A percentile compares a stretch with the other conserved stretches of the same genome.
phyloP scores from a whole-genome alignment of 306 rosid genomes.

The Castanea sativa region DNA sequence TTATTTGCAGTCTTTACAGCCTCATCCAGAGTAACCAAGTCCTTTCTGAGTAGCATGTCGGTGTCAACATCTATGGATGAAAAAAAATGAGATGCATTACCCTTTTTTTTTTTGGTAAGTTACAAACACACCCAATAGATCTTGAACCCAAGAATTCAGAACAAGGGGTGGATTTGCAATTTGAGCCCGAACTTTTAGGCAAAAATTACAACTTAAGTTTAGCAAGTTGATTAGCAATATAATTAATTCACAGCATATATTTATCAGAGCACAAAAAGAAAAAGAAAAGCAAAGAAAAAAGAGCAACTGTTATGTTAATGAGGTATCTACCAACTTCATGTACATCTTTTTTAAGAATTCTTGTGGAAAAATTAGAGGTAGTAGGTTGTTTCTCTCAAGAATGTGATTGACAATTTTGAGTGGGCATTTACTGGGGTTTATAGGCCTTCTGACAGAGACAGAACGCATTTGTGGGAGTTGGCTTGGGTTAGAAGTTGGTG shows the following conservation, averaged over 20 bases:
- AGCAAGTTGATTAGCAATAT: not conserved
- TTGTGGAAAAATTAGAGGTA: too few relatives aligned
- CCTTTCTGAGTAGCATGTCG: conserved; percentile 75
- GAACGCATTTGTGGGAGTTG: too few relatives aligned
- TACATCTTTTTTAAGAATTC: not conserved
- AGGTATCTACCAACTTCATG: not conserved
- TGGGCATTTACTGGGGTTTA: too few relatives aligned
- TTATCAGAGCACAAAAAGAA: not conserved
- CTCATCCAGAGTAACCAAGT: conserved; percentile 91
- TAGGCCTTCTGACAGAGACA: too few relatives aligned
- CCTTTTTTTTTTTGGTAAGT: not conserved
- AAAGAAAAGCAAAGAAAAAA: not conserved
- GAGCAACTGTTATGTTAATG: not conserved
- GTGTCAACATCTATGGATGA: conserved; percentile 67
- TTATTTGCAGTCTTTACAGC: conserved; percentile 88
- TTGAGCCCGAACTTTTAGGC: too few relatives aligned
- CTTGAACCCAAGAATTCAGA: not conserved
- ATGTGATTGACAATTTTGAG: too few relatives aligned
- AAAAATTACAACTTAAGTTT: not conserved
- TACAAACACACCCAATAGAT: not conserved
- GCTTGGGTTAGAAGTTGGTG: too few relatives aligned
- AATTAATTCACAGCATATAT: not conserved
- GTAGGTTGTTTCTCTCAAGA: too few relatives aligned
- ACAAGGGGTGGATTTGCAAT: too few relatives aligned
- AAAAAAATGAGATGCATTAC: conserved; percentile 6